phyloP scores from a whole-genome alignment of 2,329 filamentous ascomycete species.

The Pezicula radicicola region DNA sequence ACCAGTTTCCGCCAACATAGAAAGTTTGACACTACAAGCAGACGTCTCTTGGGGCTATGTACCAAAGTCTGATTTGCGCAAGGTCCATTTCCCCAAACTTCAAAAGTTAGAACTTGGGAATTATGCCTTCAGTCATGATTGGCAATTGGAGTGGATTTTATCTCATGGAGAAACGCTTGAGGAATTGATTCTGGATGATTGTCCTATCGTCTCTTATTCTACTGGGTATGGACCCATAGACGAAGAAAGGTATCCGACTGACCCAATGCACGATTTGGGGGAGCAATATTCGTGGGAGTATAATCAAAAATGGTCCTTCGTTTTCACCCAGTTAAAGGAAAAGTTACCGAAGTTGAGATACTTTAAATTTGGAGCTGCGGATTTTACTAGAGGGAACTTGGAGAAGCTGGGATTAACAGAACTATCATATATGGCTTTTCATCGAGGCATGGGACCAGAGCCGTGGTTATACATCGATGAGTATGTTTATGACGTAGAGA shows the following conservation, averaged over 20 bases:
- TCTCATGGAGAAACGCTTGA: constrained; percentile 5
- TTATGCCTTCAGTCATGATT: constrained; percentile 5
- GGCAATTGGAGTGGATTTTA: constrained; percentile 11
- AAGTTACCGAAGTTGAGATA: neutral
- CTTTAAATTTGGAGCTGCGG: neutral
- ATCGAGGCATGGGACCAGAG: neutral
- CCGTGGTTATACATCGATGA: neutral
- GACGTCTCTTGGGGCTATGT: constrained; percentile 7
- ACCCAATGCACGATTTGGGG: neutral
- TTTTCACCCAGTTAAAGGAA: neutral
- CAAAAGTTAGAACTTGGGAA: constrained; percentile 7
- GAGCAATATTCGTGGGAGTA: neutral
- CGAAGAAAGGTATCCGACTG: constrained; percentile 1
- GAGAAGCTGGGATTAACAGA: neutral
- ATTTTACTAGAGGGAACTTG: neutral
- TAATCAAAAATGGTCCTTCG: neutral
- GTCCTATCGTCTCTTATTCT: constrained; percentile 3
- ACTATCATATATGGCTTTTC: neutral
- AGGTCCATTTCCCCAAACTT: constrained; percentile 6
- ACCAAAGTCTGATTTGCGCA: constrained; percentile 3
- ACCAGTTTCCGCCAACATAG: neutral
- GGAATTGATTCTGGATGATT: neutral
- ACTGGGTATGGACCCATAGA: neutral
- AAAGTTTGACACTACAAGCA: constrained; percentile 2
- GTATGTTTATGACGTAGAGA: neutral